Conservation (phyloP, 495 filamentous ascomycete species). For the Podospora bellae-mahoneyi region DNA sequence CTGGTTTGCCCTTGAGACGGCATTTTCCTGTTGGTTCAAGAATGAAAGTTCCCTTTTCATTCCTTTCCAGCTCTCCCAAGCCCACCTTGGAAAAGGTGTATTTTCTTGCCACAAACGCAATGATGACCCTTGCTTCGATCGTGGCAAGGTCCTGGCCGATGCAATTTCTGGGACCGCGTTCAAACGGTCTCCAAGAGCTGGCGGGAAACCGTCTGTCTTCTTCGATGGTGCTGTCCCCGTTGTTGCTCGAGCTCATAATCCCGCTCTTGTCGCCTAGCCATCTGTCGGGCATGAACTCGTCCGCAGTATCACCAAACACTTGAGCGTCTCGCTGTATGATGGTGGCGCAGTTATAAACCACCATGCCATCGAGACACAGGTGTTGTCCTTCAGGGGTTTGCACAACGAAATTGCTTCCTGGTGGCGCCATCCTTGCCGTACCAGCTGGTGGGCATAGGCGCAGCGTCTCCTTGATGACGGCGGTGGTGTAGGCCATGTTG, state of each 20-base stretch:
- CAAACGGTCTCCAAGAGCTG: slow-evolving; percentile 53
- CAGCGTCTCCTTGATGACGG: slow-evolving; percentile 54
- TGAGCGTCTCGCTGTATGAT: slow-evolving; percentile 57
- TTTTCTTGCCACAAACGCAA: slow-evolving; percentile 38
- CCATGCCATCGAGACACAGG: slow-evolving; percentile 49
- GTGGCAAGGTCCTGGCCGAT: slow-evolving; percentile 58
- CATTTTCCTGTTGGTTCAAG: slow-evolving; percentile 35
- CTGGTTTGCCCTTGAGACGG: neutral
- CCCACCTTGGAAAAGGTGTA: slow-evolving; percentile 48
- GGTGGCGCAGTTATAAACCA: slow-evolving; percentile 50
- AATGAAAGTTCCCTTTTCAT: slow-evolving; percentile 35
- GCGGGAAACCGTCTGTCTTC: slow-evolving; percentile 28
- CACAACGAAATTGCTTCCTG: slow-evolving; percentile 30
- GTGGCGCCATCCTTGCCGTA: slow-evolving; percentile 35
- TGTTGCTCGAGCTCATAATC: slow-evolving; percentile 20
- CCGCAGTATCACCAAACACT: slow-evolving; percentile 54
- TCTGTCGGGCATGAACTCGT: slow-evolving; percentile 59
- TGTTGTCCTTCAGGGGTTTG: slow-evolving; percentile 56
- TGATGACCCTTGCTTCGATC: slow-evolving; percentile 37
- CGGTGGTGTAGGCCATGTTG: slow-evolving; percentile 42
- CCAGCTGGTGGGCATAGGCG: slow-evolving; percentile 45
- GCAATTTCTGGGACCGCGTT: slow-evolving; percentile 53
- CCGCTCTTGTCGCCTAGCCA: slow-evolving; percentile 52
- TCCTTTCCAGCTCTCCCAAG: slow-evolving; percentile 38
- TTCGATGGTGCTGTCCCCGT: slow-evolving; percentile 27